A percentile compares a stretch with the other conserved stretches of the same genome.
phyloP scores from a whole-genome alignment of 139 green algal genomes.

The Coccomyxa sp. region DNA sequence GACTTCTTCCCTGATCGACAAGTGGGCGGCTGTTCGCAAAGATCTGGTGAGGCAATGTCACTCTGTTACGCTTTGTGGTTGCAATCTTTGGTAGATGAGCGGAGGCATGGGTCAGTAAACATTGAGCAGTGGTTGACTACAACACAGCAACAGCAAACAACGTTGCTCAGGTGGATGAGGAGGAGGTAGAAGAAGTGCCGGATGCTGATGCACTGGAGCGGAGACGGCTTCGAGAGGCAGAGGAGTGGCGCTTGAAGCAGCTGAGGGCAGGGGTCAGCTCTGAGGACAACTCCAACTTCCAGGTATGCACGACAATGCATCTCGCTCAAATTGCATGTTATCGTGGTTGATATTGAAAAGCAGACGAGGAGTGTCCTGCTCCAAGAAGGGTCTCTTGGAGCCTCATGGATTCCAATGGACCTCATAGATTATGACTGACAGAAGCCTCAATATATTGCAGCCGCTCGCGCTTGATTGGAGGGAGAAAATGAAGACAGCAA shows the following conservation, averaged over 20 bases:
- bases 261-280: conserved; percentile 34
- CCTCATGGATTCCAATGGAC: neutral
- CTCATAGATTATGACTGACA: neutral
- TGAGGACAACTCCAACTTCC: conserved; percentile 67
- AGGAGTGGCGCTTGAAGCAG: conserved; percentile 64
- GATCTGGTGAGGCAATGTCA: conserved; percentile 14
- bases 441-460: conserved; percentile 12
- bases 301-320: conserved; percentile 17
- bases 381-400: neutral
- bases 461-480: conserved; percentile 43
- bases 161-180: conserved; percentile 19
- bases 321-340: neutral
- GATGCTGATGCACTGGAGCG: conserved; percentile 40
- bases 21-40: conserved; percentile 53
- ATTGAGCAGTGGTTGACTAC: neutral
- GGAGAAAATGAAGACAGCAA: conserved; percentile 27
- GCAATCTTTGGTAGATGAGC: neutral
- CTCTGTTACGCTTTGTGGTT: neutral
- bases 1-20: conserved; percentile 49
- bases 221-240: conserved; percentile 40
- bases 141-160: neutral
- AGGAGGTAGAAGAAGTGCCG: conserved; percentile 18
- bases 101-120: neutral
- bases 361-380: neutral
- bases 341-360: neutral